A percentile compares a stretch with the other conserved stretches of the same genome.
Conservation (phyloP, 2,329 filamentous ascomycete species). For the Daldinia sp. region DNA sequence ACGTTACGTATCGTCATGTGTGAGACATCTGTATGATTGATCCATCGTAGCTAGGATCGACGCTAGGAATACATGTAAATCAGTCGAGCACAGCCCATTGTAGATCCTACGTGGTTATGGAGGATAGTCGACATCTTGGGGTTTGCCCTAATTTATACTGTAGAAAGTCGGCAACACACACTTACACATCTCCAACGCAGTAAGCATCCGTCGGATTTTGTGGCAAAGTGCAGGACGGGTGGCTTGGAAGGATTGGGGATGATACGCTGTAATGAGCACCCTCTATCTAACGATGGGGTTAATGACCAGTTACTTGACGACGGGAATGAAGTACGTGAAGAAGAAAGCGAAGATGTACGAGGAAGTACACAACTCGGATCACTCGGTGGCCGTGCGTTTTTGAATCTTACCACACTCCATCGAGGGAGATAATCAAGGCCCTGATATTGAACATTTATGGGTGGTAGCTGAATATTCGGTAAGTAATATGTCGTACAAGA, state of each 20-base stretch:
- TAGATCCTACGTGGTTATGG: conserved; percentile 14
- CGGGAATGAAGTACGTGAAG: no score
- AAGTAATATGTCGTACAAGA: conserved; percentile 1
- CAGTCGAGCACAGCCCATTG: conserved; percentile 12
- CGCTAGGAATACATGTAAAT: conserved; percentile 22
- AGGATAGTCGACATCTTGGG: background rate
- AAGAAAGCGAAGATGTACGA: background rate
- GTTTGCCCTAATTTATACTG: background rate
- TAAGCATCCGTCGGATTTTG: conserved; percentile 24
- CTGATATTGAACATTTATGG: conserved; percentile 8
- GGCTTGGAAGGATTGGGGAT: conserved; percentile 31
- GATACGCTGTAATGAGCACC: conserved; percentile 25
- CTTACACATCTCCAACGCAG: conserved; percentile 11
- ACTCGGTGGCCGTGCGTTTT: conserved; percentile 4
- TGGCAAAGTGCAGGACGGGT: conserved; percentile 26
- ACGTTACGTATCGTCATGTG: background rate
- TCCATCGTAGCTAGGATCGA: conserved; percentile 24
- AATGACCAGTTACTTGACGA: no score
- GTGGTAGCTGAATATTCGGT: conserved; percentile 10
- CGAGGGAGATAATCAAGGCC: background rate
- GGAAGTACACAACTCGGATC: background rate
- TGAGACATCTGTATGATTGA: background rate
- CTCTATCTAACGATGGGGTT: conserved; percentile 18
- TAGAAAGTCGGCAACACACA: background rate
- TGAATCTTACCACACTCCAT: conserved; percentile 1